Evolutionary conservation across 805 yeast genomes (phyloP).

Genomic region (Hanseniaspora meyeri): DNA sequence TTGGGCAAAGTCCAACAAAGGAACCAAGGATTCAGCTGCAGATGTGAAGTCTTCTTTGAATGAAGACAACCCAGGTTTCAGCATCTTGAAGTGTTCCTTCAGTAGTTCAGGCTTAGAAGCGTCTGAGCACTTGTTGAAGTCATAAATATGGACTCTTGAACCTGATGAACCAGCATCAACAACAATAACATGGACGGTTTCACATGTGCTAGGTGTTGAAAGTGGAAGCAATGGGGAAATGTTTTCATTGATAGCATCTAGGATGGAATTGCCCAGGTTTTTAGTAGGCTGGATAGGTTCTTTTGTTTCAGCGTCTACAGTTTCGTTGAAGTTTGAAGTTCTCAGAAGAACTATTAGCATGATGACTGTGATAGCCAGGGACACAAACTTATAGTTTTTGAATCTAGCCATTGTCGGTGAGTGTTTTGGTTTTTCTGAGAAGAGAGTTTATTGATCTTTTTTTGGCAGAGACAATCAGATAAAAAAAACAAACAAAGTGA

Average conservation of each 20-base stretch:
- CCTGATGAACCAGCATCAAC: slow-evolving; percentile 98
- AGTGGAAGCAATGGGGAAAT: background rate
- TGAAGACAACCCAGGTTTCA: slow-evolving; percentile 82
- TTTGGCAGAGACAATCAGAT: background rate
- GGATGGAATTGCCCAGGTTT: background rate
- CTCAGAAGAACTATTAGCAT: slow-evolving; percentile 9
- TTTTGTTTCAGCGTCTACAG: background rate
- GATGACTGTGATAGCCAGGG: slow-evolving; percentile 11
- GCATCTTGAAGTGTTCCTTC: slow-evolving; percentile 73
- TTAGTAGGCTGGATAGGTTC: background rate
- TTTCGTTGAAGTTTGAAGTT: slow-evolving; percentile 3
- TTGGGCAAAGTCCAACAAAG: slow-evolving; percentile 64
- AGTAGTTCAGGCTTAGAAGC: slow-evolving; percentile 58
- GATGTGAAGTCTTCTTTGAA: slow-evolving; percentile 67
- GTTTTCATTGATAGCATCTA: slow-evolving; percentile 1
- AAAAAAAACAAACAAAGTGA: too few species aligned
- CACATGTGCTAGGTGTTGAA: slow-evolving; percentile 22
- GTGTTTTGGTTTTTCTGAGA: background rate
- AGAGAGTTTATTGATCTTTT: too few species aligned
- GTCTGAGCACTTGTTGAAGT: slow-evolving; percentile 72
- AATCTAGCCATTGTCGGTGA: slow-evolving; percentile 5
- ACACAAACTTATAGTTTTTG: slow-evolving; percentile 9
- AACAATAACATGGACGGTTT: slow-evolving; percentile 60
- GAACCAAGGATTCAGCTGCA: slow-evolving; percentile 85
- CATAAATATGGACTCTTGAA: slow-evolving; percentile 87